Evolutionary conservation across 768 basidiomycete genomes (phyloP).

Genomic region (Leccinum truebloodii): DNA sequence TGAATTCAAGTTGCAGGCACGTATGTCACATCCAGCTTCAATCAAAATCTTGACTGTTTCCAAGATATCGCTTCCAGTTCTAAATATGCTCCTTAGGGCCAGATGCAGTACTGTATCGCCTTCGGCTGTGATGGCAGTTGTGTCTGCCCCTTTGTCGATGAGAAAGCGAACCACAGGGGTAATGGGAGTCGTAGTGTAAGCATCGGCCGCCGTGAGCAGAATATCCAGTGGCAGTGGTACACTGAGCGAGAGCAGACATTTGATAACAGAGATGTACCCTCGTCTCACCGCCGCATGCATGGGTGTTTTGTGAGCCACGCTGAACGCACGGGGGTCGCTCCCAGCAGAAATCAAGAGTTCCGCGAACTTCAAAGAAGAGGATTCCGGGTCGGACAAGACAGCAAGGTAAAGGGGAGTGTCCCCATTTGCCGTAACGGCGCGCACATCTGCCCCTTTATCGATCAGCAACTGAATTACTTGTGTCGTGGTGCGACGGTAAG

Average conservation of each 20-base stretch:
- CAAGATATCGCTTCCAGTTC: not conserved
- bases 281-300: not conserved
- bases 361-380: not conserved
- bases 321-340: not conserved
- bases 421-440: not conserved
- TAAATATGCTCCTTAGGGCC: fast-evolving
- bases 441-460: not conserved
- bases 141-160: not conserved
- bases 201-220: not conserved
- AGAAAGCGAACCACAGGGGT: not conserved
- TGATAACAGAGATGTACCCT: not conserved
- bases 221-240: not conserved
- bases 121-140: not conserved
- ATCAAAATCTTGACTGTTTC: not conserved
- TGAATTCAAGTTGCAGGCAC: not conserved
- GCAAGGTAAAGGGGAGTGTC: not conserved
- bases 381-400: not conserved
- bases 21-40: not conserved
- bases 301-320: not conserved
- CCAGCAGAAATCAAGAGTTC: not conserved
- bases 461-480: not conserved
- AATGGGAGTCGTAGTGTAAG: not conserved
- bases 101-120: not conserved
- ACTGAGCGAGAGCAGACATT: not conserved
- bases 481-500: not conserved